Conservation (phyloP, 2,329 filamentous ascomycete species). For the Phyllachora maydis region DNA sequence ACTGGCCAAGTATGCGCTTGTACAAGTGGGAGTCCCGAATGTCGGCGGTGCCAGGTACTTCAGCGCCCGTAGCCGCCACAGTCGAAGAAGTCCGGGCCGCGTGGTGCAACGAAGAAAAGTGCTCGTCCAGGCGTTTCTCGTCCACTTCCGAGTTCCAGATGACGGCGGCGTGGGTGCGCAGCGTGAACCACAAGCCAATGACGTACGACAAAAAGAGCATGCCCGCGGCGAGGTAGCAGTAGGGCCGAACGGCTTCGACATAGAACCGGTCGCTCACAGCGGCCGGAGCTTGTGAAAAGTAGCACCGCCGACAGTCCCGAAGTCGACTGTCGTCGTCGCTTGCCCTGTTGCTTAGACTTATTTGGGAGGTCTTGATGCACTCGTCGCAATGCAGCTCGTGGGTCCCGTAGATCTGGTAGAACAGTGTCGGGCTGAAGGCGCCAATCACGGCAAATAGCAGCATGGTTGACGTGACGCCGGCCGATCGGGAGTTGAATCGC, state of each 20-base stretch:
- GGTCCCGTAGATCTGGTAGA: constrained; percentile 97
- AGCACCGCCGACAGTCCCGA: constrained; percentile 82
- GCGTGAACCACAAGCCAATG: constrained; percentile 86
- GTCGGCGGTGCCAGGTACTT: no score
- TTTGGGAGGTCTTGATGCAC: constrained; percentile 25
- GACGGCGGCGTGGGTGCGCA: constrained; percentile 85
- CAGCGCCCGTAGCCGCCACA: constrained; percentile 22
- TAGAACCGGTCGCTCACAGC: constrained; percentile 82
- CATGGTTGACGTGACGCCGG: constrained; percentile 96
- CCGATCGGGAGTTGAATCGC: constrained; percentile 90
- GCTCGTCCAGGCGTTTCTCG: constrained; percentile 48
- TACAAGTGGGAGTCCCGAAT: constrained; percentile 80
- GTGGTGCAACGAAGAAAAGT: constrained; percentile 11
- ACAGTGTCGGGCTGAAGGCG: constrained; percentile 85
- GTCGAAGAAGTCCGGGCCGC: constrained; percentile 12
- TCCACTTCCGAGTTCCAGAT: constrained; percentile 84
- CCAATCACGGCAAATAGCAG: constrained; percentile 88
- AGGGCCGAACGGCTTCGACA: constrained; percentile 73
- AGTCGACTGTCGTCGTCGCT: no score
- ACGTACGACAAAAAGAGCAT: constrained; percentile 84
- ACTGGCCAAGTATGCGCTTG: constrained; percentile 82
- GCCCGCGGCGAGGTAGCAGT: constrained; percentile 72
- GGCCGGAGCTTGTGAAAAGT: constrained; percentile 73
- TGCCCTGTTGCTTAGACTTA: constrained; percentile 17
- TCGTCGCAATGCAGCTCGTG: constrained; percentile 80